phyloP scores from a whole-genome alignment of 2,329 filamentous ascomycete species.

The Claviceps purpurea region DNA sequence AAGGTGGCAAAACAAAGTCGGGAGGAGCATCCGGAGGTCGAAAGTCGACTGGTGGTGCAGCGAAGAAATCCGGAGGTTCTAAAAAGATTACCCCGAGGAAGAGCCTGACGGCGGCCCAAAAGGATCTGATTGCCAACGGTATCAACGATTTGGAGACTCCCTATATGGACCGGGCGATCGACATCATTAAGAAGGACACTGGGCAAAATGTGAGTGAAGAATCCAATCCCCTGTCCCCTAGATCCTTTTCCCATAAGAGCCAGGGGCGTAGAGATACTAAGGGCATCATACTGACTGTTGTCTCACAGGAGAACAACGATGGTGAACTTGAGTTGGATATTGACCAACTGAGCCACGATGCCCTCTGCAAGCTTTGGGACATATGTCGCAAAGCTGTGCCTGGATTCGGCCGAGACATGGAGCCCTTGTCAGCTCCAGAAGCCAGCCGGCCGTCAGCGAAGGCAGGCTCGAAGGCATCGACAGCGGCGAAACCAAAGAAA shows the following conservation, averaged over 20 bases:
- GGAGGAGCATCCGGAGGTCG: slow-evolving; percentile 22
- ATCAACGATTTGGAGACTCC: slow-evolving; percentile 68
- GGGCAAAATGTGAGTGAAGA: slow-evolving; percentile 51
- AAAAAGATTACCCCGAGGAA: slow-evolving; percentile 33
- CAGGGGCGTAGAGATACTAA: background rate
- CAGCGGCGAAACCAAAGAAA: slow-evolving; percentile 45
- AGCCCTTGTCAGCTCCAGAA: slow-evolving; percentile 17
- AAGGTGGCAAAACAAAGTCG: slow-evolving; percentile 41
- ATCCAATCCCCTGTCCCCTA: too few relatives aligned
- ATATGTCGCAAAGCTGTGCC: slow-evolving; percentile 30
- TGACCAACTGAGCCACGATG: slow-evolving; percentile 42
- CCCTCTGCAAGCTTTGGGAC: slow-evolving; percentile 37
- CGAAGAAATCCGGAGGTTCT: slow-evolving; percentile 23
- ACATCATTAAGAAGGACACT: slow-evolving; percentile 80
- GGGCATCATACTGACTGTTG: background rate
- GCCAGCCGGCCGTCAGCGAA: slow-evolving; percentile 17
- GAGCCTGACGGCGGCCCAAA: slow-evolving; percentile 63
- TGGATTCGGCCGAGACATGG: slow-evolving; percentile 23
- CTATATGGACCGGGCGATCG: slow-evolving; percentile 69
- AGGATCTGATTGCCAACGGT: slow-evolving; percentile 78
- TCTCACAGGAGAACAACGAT: slow-evolving; percentile 39
- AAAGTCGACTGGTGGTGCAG: slow-evolving; percentile 26
- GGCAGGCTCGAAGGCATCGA: slow-evolving; percentile 8
- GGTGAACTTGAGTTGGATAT: slow-evolving; percentile 49
- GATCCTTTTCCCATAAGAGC: too few relatives aligned